These are phyloP conservation scores for Scheffersomyces quercinus DNA, from an alignment of 1,139 yeast genomes.

Conservation along the genomic window DNA sequence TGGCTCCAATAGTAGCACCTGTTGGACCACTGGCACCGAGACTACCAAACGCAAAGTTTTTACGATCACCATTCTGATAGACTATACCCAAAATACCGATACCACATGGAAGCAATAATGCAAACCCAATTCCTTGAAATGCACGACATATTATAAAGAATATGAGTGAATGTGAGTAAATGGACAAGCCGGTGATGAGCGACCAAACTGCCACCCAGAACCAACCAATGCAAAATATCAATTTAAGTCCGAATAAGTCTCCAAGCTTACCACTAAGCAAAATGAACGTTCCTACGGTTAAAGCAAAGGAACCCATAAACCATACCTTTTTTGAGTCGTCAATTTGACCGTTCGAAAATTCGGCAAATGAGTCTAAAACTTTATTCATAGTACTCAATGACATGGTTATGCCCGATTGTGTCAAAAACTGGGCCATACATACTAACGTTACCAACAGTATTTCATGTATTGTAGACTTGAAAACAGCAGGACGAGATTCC, in stretches of 20 bases:
- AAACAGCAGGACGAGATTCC: conserved; percentile 18
- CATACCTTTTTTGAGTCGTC: conserved; percentile 40
- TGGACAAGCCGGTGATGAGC: conserved; percentile 48
- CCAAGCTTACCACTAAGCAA: conserved; percentile 54
- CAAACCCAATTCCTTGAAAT: conserved; percentile 56
- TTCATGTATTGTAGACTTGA: conserved; percentile 17
- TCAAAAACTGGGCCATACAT: conserved; percentile 32
- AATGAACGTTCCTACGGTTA: conserved; percentile 57
- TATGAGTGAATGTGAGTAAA: conserved; percentile 41
- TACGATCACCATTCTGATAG: conserved; percentile 47
- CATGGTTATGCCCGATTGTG: conserved; percentile 43
- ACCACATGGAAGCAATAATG: conserved; percentile 53
- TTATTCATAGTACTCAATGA: conserved; percentile 41
- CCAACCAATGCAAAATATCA: conserved; percentile 45
- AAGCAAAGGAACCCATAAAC: conserved; percentile 59
- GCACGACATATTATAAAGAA: conserved; percentile 55
- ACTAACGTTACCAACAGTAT: conserved; percentile 13
- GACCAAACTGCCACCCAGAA: conserved; percentile 45
- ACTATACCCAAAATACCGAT: conserved; percentile 52
- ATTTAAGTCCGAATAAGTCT: conserved; percentile 53
- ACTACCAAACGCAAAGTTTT: conserved; percentile 51
- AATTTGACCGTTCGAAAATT: conserved; percentile 10
- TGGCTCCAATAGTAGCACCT: conserved; percentile 52
- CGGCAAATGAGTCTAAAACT: conserved; percentile 29
- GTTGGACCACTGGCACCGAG: conserved; percentile 58